These are phyloP conservation scores for Marsdenia floribunda DNA, from an alignment of 257 asterid species.

Conservation along the genomic window DNA sequence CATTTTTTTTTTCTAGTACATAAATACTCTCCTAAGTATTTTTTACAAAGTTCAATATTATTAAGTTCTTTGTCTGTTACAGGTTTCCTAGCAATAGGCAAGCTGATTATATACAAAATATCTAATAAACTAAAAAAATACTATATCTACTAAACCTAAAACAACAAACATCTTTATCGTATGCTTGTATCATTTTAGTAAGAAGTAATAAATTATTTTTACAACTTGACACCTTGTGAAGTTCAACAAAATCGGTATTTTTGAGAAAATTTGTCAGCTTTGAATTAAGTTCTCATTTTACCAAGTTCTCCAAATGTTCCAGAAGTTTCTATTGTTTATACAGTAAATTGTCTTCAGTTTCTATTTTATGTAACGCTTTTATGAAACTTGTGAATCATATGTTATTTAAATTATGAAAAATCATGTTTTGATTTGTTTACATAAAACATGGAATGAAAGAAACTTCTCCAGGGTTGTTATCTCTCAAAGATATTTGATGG, in stretches of 20 bases:
- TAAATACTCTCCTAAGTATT: neutral
- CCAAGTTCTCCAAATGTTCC: neutral
- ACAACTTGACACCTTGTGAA: neutral
- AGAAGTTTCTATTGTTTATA: too few species aligned
- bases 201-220: neutral
- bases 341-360: too few species aligned
- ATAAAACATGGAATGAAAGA: too few species aligned
- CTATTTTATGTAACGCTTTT: too few species aligned
- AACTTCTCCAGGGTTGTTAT: too few species aligned
- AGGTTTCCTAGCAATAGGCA: neutral
- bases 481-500: too few species aligned
- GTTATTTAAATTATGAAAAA: too few species aligned
- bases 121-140: neutral
- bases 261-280: too few species aligned
- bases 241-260: neutral
- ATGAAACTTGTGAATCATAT: too few species aligned
- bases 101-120: neutral
- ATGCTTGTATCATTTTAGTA: neutral
- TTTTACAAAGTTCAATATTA: too few species aligned
- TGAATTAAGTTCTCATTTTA: too few species aligned
- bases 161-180: neutral
- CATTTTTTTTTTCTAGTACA: neutral
- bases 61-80: neutral
- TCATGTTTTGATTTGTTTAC: too few species aligned
- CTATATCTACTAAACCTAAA: neutral